These are phyloP conservation scores for Lachnellula occidentalis DNA, from an alignment of 2,329 filamentous ascomycete species.

Conservation along the genomic window DNA sequence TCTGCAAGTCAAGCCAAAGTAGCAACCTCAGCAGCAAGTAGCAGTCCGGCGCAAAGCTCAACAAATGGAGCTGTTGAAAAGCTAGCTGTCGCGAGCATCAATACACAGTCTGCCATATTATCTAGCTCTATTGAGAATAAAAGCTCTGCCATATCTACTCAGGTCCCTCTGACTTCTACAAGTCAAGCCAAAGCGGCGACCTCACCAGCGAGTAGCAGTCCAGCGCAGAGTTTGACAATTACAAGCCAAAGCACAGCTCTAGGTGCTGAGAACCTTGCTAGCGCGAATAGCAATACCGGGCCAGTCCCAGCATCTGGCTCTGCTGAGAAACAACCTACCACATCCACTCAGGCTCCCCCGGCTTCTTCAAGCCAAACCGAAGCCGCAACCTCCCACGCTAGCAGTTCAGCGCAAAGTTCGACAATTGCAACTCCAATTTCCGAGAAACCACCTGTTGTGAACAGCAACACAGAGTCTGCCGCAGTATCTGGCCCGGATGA, in stretches of 20 bases:
- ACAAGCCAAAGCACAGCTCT: neutral
- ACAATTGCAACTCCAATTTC: too few relatives aligned
- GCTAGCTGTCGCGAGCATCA: neutral
- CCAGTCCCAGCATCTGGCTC: neutral
- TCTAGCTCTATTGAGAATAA: neutral
- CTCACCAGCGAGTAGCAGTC: conserved; percentile 2
- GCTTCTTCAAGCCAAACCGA: neutral
- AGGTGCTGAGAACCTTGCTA: neutral
- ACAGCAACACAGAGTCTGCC: neutral
- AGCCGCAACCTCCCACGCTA: neutral
- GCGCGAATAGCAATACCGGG: neutral
- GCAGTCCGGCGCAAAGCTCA: neutral
- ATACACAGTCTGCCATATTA: neutral
- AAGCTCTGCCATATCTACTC: neutral
- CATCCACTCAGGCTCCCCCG: neutral
- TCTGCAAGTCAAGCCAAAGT: neutral
- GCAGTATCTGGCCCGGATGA: neutral
- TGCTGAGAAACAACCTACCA: neutral
- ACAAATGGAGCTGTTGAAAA: neutral
- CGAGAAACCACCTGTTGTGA: neutral
- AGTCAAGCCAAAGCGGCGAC: neutral
- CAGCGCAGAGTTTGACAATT: neutral
- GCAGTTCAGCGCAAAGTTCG: neutral
- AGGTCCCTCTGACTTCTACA: neutral
- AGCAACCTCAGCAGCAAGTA: conserved; percentile 4